Base-by-base conservation (phyloP, 768 basidiomycete species). In the Collybia nuda region DNA sequence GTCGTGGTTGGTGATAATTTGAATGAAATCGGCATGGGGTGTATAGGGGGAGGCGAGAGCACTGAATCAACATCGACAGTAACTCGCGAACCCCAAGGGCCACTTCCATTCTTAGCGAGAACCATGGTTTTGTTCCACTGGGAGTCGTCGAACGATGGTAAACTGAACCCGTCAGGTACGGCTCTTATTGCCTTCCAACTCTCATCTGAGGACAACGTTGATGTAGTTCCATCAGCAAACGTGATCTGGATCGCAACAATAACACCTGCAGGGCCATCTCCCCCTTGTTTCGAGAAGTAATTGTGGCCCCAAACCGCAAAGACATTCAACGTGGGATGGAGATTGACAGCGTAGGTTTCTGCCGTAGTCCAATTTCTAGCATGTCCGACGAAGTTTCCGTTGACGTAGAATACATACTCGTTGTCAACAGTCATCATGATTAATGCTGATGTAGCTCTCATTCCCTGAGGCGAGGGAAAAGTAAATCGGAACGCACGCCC, bases 401-500 rank as follows among this genome's bases (percentile, higher is more conserved):
- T 64, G 32, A 32, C 61, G 19, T 62, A 69, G 6, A 70, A 50
- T 2, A 63, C 56, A 44, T 62, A 67, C 39, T 50, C 58, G 47
- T 69, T 57, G 47, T 67, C 67, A 6, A 60, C 63, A 3, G 65
- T 62, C 19, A 62, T 57, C 2, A 67, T 44, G 5, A 68, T 47
- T 3, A 49, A 43, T 0, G 64, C 64, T 21, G 47, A 57, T 5
- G 44, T 47, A 2, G 64, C 51, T 0, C 46, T 51, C 46, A 65
- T 67, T 6, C 64, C 63, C 9, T 22, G 50, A 0, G 66, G 65
- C 0, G 64, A 37, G 1, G 52, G 36, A 50, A 56, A 63, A 0
- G 62, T 65, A 41, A 62, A 62, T n/a, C 69, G 65, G 46, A 70
- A 64, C 6, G 61, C 69, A n/a, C 61, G 53, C 21, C 57, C 59